Evolutionary conservation across 768 basidiomycete genomes (phyloP), one percentile per base, ranked within the genome.

Genomic region (Pleurotus eryngii): DNA sequence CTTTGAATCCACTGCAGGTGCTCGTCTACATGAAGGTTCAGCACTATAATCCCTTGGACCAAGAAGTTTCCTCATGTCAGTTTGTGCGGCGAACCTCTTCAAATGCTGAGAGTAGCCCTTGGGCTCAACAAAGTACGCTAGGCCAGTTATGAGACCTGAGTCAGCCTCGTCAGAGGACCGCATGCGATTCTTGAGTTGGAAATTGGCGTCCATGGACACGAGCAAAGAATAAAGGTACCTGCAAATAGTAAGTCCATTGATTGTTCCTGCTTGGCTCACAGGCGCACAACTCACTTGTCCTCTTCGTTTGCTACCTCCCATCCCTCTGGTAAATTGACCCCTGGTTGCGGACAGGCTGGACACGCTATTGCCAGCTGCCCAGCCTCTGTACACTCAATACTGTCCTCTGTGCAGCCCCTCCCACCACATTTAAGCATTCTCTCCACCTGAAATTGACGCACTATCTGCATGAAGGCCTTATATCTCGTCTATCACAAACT

Each of bases 281-380:
- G 15, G 24, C 38, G 15, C n/a, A 1, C 43, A 3, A 27, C 59
- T 57, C 15, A 60, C 59, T 30, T n/a, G 15, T 40, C 5, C 26
- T 39, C 50, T 9, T 50, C 35, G 8, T 27, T 8, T 2, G 40
- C 61, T 3, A 57, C 47, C 40, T 62, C 43, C 67, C 67, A 70
- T 15, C 59, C 62, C 3, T 27, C 39, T 0, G 64, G 67, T 24
- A 73, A 55, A 57, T 74, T 73, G 2, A 67, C 64, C 7, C 63
- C 65, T 4, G 68, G 68, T 1, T 63, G 54, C 6, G 72, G 72
- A 48, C 71, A 74, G 18, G 69, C 68, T 2, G 69, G 65, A 55
- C 72, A 74, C 2, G 60, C 48, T 4, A 72, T 51, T 1, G 71
- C 70, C n/a, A 65, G 62, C 17, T 65, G 66, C 1, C 71, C 71